A percentile compares a stretch with the other conserved stretches of the same genome.
These are phyloP conservation scores for Curvularia sp. DNA, from an alignment of 2,329 filamentous ascomycete species.

Conservation along the genomic window DNA sequence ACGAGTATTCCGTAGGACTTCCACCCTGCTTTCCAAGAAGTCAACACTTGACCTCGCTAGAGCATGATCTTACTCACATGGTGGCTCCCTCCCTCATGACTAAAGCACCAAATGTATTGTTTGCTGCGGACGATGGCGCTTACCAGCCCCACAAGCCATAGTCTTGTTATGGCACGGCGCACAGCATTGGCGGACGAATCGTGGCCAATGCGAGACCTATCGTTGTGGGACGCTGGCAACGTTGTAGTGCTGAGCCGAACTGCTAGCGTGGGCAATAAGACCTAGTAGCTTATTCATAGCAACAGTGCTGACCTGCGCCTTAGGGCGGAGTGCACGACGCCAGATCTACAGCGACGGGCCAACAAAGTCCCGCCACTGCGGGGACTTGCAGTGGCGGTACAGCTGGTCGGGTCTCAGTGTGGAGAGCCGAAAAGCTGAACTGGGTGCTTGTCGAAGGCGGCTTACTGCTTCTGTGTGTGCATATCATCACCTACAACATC, in stretches of 20 bases:
- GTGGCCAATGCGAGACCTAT: not conserved
- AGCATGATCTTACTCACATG: not conserved
- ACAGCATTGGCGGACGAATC: slow-evolving; percentile 4
- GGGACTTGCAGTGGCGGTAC: not conserved
- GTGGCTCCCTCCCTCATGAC: not conserved
- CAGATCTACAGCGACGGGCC: slow-evolving; percentile 7
- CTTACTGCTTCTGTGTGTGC: not conserved
- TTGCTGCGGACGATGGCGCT: not conserved
- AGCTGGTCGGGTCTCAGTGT: slow-evolving; percentile 1
- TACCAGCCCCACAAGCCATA: not conserved
- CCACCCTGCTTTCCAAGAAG: not conserved
- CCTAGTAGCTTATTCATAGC: not conserved
- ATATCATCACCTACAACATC: not conserved
- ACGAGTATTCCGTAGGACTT: not conserved
- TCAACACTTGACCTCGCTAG: not conserved
- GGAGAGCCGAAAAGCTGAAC: slow-evolving; percentile 2
- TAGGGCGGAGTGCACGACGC: slow-evolving; percentile 7
- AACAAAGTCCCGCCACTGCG: not conserved
- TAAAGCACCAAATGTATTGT: not conserved
- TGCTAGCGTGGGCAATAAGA: not conserved
- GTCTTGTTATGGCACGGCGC: not conserved
- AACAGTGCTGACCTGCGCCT: not conserved
- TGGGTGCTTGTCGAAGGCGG: not conserved
- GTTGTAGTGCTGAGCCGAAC: not conserved
- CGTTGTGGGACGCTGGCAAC: not conserved